These are phyloP conservation scores for Cladorrhinum sp. DNA, from an alignment of 2,329 filamentous ascomycete genomes.

Conservation along the genomic window DNA sequence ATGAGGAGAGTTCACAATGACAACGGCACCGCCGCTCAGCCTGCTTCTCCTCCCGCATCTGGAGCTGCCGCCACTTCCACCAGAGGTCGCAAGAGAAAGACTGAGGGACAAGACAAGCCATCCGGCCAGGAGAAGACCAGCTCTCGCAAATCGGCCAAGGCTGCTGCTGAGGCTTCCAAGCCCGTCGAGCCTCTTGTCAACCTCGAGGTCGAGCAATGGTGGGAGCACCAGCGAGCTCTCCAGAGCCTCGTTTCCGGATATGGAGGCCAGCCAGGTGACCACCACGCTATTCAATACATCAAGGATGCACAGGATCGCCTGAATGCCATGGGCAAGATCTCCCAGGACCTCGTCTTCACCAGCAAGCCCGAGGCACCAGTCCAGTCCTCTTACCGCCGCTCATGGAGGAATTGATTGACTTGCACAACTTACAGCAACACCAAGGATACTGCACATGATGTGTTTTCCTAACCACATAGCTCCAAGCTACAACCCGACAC, in stretches of 20 bases:
- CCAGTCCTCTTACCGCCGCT: conserved; percentile 35
- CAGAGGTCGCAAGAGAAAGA: conserved; percentile 60
- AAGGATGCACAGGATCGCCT: conserved; percentile 50
- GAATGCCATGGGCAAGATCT: conserved; percentile 51
- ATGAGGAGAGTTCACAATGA: conserved; percentile 91
- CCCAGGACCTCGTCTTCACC: conserved; percentile 35
- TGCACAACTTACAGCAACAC: conserved; percentile 10
- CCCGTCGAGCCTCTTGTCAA: conserved; percentile 21
- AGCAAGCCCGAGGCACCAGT: conserved; percentile 31
- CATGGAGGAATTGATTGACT: conserved; percentile 36
- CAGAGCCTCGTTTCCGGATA: conserved; percentile 55
- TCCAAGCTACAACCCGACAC: background rate
- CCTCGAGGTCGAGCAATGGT: conserved; percentile 47
- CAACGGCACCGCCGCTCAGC: conserved; percentile 25
- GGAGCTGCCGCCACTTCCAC: conserved; percentile 29
- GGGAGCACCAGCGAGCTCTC: conserved; percentile 62
- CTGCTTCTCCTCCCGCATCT: conserved; percentile 41
- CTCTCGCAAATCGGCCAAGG: conserved; percentile 48
- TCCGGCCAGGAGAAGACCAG: conserved; percentile 31
- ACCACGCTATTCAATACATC: conserved; percentile 54
- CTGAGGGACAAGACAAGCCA: conserved; percentile 43
- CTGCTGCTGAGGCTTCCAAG: conserved; percentile 32
- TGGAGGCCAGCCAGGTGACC: conserved; percentile 46
- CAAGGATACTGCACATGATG: background rate
- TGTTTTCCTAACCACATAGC: background rate